Evolutionary conservation across 163 green algal species (phyloP).

Genomic region (Chloromonas sp.): DNA sequence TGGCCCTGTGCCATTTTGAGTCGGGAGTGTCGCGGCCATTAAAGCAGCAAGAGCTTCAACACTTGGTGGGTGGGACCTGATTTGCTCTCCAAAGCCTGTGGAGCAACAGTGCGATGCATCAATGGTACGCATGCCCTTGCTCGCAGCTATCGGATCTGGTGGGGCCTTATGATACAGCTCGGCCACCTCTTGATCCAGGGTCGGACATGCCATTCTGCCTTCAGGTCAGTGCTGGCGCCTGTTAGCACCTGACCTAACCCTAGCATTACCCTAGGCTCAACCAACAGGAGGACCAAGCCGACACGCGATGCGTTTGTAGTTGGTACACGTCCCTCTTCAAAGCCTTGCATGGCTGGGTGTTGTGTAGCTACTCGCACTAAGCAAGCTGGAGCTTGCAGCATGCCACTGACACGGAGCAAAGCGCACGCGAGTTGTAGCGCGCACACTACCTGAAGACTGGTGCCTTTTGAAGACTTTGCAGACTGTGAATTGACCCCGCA

Average conservation of each 20-base stretch:
- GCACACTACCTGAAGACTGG: no score
- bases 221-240: slow-evolving; percentile 2
- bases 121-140: neutral
- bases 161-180: neutral
- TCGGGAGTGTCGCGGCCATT: slow-evolving; percentile 29
- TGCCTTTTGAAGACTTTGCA: no score
- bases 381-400: no score
- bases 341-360: neutral
- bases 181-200: neutral
- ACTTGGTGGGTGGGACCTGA: slow-evolving; percentile 18
- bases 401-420: no score
- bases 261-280: neutral
- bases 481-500: no score
- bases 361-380: no score
- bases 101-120: neutral
- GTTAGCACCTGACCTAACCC: neutral
- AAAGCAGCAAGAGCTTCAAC: slow-evolving; percentile 30
- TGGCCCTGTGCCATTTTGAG: slow-evolving; percentile 28
- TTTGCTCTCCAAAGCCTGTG: neutral
- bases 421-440: no score
- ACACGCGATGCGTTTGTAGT: neutral
- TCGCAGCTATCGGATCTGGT: slow-evolving; percentile 1
- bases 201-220: slow-evolving; percentile 15
- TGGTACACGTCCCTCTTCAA: neutral
- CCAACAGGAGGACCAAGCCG: neutral